phyloP scores from a whole-genome alignment of 768 basidiomycete species.

The Lyophyllum atratum region DNA sequence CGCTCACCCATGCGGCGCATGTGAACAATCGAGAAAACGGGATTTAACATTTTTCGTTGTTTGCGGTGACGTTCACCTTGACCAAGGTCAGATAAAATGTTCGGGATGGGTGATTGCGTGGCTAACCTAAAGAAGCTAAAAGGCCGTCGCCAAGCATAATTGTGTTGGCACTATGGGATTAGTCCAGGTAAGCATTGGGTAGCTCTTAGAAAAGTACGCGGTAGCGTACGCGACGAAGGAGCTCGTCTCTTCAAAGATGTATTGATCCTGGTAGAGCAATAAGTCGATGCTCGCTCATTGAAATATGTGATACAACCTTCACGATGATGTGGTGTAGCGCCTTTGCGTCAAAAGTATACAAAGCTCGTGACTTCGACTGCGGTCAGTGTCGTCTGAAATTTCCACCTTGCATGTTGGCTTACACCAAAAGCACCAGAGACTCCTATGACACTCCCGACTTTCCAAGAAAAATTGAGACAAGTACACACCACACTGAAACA shows the following conservation, averaged over 20 bases:
- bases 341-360: constrained; percentile 37
- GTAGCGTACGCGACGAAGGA: constrained; percentile 26
- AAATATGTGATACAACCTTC: constrained; percentile 19
- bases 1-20: constrained; percentile 20
- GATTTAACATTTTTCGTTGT: constrained; percentile 31
- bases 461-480: neutral
- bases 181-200: neutral
- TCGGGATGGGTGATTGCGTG: neutral
- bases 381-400: neutral
- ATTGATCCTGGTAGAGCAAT: constrained; percentile 26
- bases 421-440: constrained; percentile 17
- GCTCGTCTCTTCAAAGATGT: constrained; percentile 31
- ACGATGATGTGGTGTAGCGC: constrained; percentile 36
- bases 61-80: constrained; percentile 27
- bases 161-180: constrained; percentile 8
- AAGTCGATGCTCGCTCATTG: neutral
- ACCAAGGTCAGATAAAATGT: neutral
- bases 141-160: constrained; percentile 20
- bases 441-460: constrained; percentile 14
- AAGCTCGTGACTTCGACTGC: constrained; percentile 19
- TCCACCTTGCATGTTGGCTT: neutral
- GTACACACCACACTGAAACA: neutral
- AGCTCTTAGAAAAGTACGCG: too few species aligned
- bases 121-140: constrained; percentile 19
- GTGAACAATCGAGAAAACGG: constrained; percentile 27